Evolutionary conservation across 148 eudicot genomes (phyloP), one percentile per base, ranked within the genome.

Genomic region (Nepenthes gracilis): DNA sequence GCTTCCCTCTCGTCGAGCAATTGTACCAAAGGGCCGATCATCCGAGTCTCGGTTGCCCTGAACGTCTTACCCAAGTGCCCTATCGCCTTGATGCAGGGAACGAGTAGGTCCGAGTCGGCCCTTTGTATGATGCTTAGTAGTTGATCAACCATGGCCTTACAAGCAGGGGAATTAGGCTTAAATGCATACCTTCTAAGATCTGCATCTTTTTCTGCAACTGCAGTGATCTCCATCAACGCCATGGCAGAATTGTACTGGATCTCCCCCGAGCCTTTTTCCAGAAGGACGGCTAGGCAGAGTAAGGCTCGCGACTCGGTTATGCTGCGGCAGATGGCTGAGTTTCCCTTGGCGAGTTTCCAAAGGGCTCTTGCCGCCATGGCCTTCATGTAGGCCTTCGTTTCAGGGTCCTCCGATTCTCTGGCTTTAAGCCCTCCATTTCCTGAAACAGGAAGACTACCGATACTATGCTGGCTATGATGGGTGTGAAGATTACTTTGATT

Each of bases 191-290:
- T 53, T 58, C 96, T 80, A 51, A 93, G 74, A n/a, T 88, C 98
- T 10, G 95, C 54, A 55, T 93, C 98, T 49, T 80, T 78, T 47
- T 84, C 98, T 9, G 98, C 98, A 35, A 93, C 95, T 0, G 95
- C 82, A 0, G 98, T 86, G 74, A 93, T 88, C 78, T 93, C 98
- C 89, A 86, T 86, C 52, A 93, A 63, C 2, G 98, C 95, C 96
- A 86, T 84, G 35, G 95, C 91, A 0, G 98, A 93, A 43, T 93
- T 80, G 57, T 71, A 75, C 64, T 76, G 77, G 53, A 88, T 86
- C n/a, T 84, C 91, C 9, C 75, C 79, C 0, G 83, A 54, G 0
- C 95, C 96, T 62, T 88, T 93, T 64, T 93, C 98, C 11, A 93
- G 60, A 0, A 93, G 78, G 2, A 76, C 87, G 0, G 98, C 96